Evolutionary conservation across 352 stramenopile genomes (phyloP).

Genomic region (Peronosclerospora sorghi): DNA sequence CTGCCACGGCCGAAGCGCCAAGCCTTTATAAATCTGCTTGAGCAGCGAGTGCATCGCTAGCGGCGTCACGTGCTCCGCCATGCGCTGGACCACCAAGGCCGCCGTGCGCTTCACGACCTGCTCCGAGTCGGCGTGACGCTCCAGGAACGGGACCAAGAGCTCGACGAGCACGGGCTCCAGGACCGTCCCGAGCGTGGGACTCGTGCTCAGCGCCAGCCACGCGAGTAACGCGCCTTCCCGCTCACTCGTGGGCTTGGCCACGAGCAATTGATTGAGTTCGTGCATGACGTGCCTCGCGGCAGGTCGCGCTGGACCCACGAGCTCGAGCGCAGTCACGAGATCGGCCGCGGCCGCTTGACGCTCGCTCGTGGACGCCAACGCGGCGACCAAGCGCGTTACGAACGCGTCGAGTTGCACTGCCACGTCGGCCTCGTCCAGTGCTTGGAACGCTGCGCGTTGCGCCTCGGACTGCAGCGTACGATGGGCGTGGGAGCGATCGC

Average conservation of each 20-base stretch:
- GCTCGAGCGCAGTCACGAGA: constrained; percentile 32
- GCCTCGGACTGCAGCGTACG: constrained; percentile 32
- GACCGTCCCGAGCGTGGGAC: constrained; percentile 29
- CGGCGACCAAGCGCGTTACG: constrained; percentile 31
- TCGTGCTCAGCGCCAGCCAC: constrained; percentile 31
- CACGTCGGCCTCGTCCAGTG: constrained; percentile 19
- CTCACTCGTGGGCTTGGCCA: constrained; percentile 30
- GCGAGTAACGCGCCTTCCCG: constrained; percentile 45
- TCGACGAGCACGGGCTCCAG: constrained; percentile 51
- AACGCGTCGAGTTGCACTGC: constrained; percentile 27
- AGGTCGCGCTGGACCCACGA: constrained; percentile 26
- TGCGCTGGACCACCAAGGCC: constrained; percentile 15
- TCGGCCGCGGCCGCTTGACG: constrained; percentile 38
- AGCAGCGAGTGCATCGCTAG: constrained; percentile 49
- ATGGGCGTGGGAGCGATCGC: too few relatives aligned
- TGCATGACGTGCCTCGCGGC: constrained; percentile 32
- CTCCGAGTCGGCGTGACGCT: constrained; percentile 57
- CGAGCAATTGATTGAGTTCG: constrained; percentile 30
- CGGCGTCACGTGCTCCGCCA: constrained; percentile 40
- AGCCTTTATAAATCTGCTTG: constrained; percentile 40
- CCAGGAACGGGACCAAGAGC: constrained; percentile 36
- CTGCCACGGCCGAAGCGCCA: constrained; percentile 71
- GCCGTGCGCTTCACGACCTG: constrained; percentile 37
- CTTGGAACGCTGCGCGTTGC: constrained; percentile 29
- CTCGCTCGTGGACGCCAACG: constrained; percentile 21